phyloP scores from a whole-genome alignment of 768 basidiomycete genomes.

The Suillus bovinus region DNA sequence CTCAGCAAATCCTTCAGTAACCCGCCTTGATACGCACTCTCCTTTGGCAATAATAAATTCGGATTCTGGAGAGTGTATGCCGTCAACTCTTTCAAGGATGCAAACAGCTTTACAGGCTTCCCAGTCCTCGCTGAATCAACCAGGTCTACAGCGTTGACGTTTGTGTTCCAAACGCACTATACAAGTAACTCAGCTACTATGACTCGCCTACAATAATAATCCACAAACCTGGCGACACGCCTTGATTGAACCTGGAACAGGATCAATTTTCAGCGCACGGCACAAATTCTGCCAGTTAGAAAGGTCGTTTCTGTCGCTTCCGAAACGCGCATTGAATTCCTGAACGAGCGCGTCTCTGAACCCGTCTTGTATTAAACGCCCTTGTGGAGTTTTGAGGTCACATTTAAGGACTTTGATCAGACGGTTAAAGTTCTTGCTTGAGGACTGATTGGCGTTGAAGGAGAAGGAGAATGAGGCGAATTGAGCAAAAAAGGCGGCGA shows the following conservation, averaged over 20 bases:
- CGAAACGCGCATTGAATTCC: conserved; percentile 11
- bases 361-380: neutral
- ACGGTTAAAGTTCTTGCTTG: conserved; percentile 3
- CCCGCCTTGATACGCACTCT: conserved; percentile 29
- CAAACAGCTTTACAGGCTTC: conserved; percentile 21
- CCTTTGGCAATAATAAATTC: conserved; percentile 27
- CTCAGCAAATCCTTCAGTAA: conserved; percentile 27
- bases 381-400: neutral
- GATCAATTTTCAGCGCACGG: conserved; percentile 1
- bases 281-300: conserved; percentile 12
- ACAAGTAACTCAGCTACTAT: neutral
- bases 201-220: neutral
- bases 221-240: conserved; percentile 2
- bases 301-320: conserved; percentile 11
- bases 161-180: conserved; percentile 17
- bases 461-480: conserved; percentile 7
- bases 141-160: conserved; percentile 35
- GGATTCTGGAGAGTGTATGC: conserved; percentile 20
- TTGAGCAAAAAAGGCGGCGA: conserved; percentile 6
- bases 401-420: neutral
- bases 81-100: conserved; percentile 20
- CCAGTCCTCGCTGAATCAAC: conserved; percentile 22
- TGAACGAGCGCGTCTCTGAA: conserved; percentile 13
- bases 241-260: neutral
- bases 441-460: neutral